Base-by-base conservation (phyloP, 2,329 filamentous ascomycete genomes). In the Furcasterigmium sp. region DNA sequence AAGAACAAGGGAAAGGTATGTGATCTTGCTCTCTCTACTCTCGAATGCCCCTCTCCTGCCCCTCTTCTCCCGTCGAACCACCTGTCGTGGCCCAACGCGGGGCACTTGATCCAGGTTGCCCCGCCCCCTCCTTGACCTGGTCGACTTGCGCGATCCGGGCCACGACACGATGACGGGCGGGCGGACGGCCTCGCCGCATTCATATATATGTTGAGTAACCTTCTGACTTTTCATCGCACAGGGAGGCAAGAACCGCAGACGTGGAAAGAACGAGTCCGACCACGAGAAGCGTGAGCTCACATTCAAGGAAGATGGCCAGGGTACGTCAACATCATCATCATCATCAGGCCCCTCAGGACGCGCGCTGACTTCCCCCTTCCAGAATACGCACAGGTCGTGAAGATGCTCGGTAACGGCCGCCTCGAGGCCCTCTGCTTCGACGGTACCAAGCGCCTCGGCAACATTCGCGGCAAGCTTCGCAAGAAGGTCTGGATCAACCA, bases 401-500 rank as follows among this genome's bases (percentile, higher is more conserved):
- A 95, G 78, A 95, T 96, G 91, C 80, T 95, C 50, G 90, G 90
- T 54, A 95, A 95, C 78, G 90, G 91, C 55, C 87, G 91, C 57
- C 82, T 96, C 39, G 90, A 95, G 69, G 90, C 90, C 46, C 63
- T 90, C 56, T 97, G 91, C 75, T 98, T 98, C 69, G 93, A 97
- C 65, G 91, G 91, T 63, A 83, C 85, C 54, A 90, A 90, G 67
- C 84, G 89, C 48, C 80, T 68, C 32, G 87, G 84, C 50, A 64
- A 65, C 48, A 69, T 67, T 49, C 89, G 91, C 52, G 91, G 91
- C 72, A 97, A 98, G 73, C 87, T 98, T 60, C 84, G 93, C 61
- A 98, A 98, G 81, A 98, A 98, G 81, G 93, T 97, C 69, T 96
- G 90, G 90, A 96, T 96, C 79, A 96, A 95, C 78, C 90, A 95